Base-by-base conservation (phyloP, 371 early-diverging fungal species). In the Mucor ambiguus region DNA sequence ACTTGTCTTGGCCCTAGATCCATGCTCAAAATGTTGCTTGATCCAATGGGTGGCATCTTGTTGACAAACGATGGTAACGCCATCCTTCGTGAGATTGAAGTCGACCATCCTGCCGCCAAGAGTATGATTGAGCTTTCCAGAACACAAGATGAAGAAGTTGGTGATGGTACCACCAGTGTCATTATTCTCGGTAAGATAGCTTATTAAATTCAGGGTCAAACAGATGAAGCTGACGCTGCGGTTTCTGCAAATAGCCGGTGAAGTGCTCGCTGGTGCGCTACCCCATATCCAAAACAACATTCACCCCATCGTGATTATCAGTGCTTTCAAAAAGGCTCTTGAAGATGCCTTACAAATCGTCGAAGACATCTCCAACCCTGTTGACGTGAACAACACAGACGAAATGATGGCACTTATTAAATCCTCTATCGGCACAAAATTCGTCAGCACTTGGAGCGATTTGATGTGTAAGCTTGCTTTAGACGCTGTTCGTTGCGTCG, bases 71-170 rank as follows among this genome's bases (percentile, higher is more conserved):
- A 99, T 79, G 99, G 99, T 66, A 98, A 99, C 82, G 96, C 99
- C 24, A 99, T 99, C 68, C 87, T 99, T 69, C 90, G 99, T 78
- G 99, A 99, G 84, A 92, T 97, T 76, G 99, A 99, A 84, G 99
- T 99, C 26, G 94, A 96, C 41, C 99, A 99, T 84, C 99, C 99
- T 46, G 99, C 99, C 55, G 99, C 99, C 49, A 99, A 99, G 82
- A 94, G 94, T 71, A 95, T 99, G 94, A 98, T 99, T 75, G 99
- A 99, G 79, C 91, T 99, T 49, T 93, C 97, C 38, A 88, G 99
- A 80, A 99, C 99, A 62, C 99, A 99, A 88, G 99, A 99, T 87
- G 99, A 99, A 81, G 99, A 99, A 82, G 99, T 99, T 38, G 99
- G 99, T 66, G 99, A 99, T 84, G 99, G 99, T 63, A 99, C 99